Percentiles rank a stretch among this genome's conserved stretches.
Evolutionary conservation across 495 filamentous ascomycete species (phyloP).

Genomic region (Immersiella caudata): DNA sequence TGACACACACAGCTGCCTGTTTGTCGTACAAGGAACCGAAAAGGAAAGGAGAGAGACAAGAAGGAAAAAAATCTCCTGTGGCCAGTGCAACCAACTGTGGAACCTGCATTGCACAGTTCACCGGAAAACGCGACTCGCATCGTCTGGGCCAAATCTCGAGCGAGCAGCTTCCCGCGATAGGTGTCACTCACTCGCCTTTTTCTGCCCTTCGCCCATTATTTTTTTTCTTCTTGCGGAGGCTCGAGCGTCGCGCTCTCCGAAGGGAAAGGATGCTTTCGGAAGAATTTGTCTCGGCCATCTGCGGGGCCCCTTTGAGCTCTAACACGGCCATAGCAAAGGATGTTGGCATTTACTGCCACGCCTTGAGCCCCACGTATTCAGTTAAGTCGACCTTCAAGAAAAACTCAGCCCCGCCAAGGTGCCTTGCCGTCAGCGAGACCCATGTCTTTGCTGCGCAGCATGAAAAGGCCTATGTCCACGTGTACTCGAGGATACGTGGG

Average conservation of each 20-base stretch:
- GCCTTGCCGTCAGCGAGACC: conserved; percentile 76
- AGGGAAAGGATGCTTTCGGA: conserved; percentile 70
- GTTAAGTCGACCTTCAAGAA: conserved; percentile 86
- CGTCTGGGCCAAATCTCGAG: conserved; percentile 14
- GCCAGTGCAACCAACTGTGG: conserved; percentile 11
- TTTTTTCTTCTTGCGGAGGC: not conserved
- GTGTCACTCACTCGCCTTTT: not conserved
- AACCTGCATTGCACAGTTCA: conserved; percentile 11
- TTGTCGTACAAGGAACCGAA: conserved; percentile 19
- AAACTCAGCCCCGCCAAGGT: conserved; percentile 76
- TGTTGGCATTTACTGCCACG: conserved; percentile 82
- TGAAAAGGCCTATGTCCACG: conserved; percentile 88
- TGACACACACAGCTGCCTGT: conserved; percentile 11
- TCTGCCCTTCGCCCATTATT: not conserved
- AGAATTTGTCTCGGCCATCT: conserved; percentile 75
- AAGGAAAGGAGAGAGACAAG: not conserved
- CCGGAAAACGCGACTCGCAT: conserved; percentile 14
- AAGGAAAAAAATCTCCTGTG: conserved; percentile 9
- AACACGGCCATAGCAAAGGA: conserved; percentile 71
- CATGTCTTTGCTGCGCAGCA: conserved; percentile 91
- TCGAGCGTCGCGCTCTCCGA: not conserved
- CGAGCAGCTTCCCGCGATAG: conserved; percentile 9
- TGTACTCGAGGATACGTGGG: conserved; percentile 80
- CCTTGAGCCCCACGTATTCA: conserved; percentile 71
- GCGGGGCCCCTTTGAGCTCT: conserved; percentile 63